Base-by-base conservation (phyloP, 495 filamentous ascomycete species). In the Trichoderma asperelloides region DNA sequence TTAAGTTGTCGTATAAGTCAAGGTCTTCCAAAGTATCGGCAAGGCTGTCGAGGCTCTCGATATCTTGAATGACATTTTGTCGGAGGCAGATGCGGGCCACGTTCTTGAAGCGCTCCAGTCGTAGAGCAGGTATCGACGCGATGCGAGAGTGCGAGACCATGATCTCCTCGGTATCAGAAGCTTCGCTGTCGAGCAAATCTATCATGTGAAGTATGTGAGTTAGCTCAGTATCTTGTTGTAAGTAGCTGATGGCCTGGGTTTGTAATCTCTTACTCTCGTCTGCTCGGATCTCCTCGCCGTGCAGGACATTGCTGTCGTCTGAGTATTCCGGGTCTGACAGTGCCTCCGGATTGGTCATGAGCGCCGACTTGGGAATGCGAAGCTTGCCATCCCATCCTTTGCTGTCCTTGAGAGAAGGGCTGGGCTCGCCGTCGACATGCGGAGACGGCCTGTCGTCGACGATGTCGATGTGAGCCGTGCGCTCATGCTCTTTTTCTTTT, bases 1-100 rank as follows among this genome's bases (percentile, higher is more conserved):
- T 93, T n/a, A 93, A 82, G 74, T 99, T 99, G 76, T 99, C 95
- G 82, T 99, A 99, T 70, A 99, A 84, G 72, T 99, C 95, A 28
- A 99, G 84, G 18, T 99, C 95, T 69, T 82, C 74, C 23, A 99
- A 78, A 4, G 85, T 90, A 21, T 75, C 74, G 45, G 85, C 86
- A 21, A 97, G 73, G 30, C 74, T 74, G 18, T 81, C 74, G n/a
- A 97, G 84, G 2, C 87, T 82, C 68, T 91, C 95, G 78, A 96
- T 90, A 41, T 87, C 83, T 27, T 87, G 81, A 75, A 99, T 92
- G 72, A 87, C 81, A 74, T 99, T 99, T 74, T 99, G 95, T 60
- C 95, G 94, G 18, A 99, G 86, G 73, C 95, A 96, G 77, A 99
- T 75, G 79, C 89, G 88, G 75, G 84, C 80, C 40, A 94, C 80